Evolutionary conservation across 2,329 filamentous ascomycete genomes (phyloP), one percentile per base, ranked within the genome.

Genomic region (Colletotrichum lindemuthianum): DNA sequence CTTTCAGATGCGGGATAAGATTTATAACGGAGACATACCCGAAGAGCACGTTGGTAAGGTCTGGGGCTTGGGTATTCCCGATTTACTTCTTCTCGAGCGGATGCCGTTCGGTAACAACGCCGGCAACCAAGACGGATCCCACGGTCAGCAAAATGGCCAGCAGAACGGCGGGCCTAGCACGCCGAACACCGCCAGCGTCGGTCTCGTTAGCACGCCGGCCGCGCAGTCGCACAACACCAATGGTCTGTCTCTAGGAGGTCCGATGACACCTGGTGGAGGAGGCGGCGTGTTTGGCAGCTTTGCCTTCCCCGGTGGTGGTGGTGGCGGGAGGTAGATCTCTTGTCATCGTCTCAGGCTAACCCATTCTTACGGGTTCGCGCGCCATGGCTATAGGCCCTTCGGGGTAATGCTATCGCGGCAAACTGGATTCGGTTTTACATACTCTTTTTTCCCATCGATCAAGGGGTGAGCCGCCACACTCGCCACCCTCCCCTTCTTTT

Each of bases 31-130:
- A 66, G 85, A 88, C 32, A 91, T 97, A 50, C 88, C 92, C 7
- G 88, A 92, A 36, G 91, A 96, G 70, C 93, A 96, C 69, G 82
- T 92, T 6, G 93, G 94, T 65, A 95, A 96, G 78, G 93, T 97
- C 70, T 98, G 95, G 92, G 95, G 95, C 10, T 82, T 98, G 9
- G 94, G 93, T 56, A 90, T 88, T 79, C 85, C 91, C 69, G 88
- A 90, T 76, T 81, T 86, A 78, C 72, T 84, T 24, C 69, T 80
- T 36, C 67, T 77, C 37, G 73, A 72, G 48, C 72, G 72, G 51
- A 71, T 74, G 41, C 76, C 76, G 72, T 73, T 79, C 70, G 67
- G 60, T 45, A 64, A 68, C 44, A 73, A 71, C 61, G 73, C 76
- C 44, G 67, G 72, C 70, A 73, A 70, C 68, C 64, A 66, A 51